Base-by-base conservation (phyloP, 108 stramenopile species). In the Nitzschia putrida region DNA sequence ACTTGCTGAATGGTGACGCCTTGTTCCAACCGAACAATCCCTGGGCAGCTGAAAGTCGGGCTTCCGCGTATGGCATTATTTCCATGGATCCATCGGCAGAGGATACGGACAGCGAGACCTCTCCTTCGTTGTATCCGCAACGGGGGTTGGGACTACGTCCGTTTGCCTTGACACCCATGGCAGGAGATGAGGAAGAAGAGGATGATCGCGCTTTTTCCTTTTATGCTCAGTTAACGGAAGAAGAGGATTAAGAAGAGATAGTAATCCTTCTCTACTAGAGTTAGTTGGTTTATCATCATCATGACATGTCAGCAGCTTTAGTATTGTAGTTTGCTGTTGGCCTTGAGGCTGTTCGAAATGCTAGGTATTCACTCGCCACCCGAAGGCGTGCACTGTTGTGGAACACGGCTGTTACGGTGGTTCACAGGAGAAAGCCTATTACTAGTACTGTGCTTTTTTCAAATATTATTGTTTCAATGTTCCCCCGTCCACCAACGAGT, bases 31-130 rank as follows among this genome's bases (percentile, higher is more conserved):
- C 68, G n/a, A 79, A 49, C 47, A 49, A 85, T 47, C 85, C 80
- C 0, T 82, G 81, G 80, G 85, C 80, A 23, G 34, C 56, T 47
- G 74, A 66, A 54, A 61, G 81, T 13, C 68, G 85, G 11, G 81
- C 81, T 13, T 40, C 76, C 8, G 85, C 85, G 0, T 85, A 85
- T 51, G 85, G 85, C 24, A n/a, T n/a, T 34, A 85, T 85, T 43
- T 41, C 74, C 24, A 71, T 85, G 44, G 79, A 79, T 9, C 42
- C 68, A 13, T 53, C 47, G 51, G 55, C 43, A 37, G 67, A 77
- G 11, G 69, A 77, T 20, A 53, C 23, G 34, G 34, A 14, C 45
- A 57, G 26, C 20, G 54, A 34, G 13, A 39, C 20, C 21, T 45
- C 23, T 21, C 20, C 59, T 14, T 51, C 64, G 8, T 25, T 13